Evolutionary conservation across 1,284 basidiomycete species (phyloP), one percentile per base, ranked within the genome.

Genomic region (Fomitopsis betulina): DNA sequence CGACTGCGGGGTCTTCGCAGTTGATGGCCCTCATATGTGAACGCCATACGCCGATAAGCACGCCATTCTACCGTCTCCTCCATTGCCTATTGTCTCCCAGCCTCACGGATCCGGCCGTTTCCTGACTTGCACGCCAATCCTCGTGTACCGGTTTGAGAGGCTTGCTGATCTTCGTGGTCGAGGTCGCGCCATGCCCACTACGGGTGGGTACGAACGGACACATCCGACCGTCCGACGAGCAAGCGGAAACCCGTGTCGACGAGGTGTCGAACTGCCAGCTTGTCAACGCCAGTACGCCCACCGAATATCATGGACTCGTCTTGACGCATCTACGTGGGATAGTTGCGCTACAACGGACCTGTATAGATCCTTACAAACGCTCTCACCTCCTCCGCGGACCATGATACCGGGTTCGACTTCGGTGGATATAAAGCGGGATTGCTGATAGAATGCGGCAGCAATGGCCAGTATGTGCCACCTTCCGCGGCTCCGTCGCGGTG

Each of bases 71-170:
- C 47, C 15, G 30, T 51, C 37, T 19, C n/a, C 49, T 35, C 21
- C 49, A 23, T 51, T 51, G 45, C 27, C 3, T 21, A 47, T 47
- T 47, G 23, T 15, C n/a, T 23, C 17, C 47, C 47, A 50, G n/a
- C 12, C 37, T n/a, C n/a, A n/a, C 32, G 37, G 49, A 51, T 51
- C 49, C 49, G 49, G 49, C 49, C 49, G 49, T 51, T 47, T 47
- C 27, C 45, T 21, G 45, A 8, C 4, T 47, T 27, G 45, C 25
- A 47, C 45, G 25, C 45, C 17, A 47, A 30, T 30, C 25, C 45
- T 47, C 19, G 25, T 27, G 13, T 3, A 13, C 45, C 17, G 25
- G 25, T 47, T 47, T 27, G 9, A 25, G 25, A 6, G 25, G 15
- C 32, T 32, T 37, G 49, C 49, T 51, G 49, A 51, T 51, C 49